Evolutionary conservation across 257 asterid genomes (phyloP).

Genomic region (Solanum raphanifolium): DNA sequence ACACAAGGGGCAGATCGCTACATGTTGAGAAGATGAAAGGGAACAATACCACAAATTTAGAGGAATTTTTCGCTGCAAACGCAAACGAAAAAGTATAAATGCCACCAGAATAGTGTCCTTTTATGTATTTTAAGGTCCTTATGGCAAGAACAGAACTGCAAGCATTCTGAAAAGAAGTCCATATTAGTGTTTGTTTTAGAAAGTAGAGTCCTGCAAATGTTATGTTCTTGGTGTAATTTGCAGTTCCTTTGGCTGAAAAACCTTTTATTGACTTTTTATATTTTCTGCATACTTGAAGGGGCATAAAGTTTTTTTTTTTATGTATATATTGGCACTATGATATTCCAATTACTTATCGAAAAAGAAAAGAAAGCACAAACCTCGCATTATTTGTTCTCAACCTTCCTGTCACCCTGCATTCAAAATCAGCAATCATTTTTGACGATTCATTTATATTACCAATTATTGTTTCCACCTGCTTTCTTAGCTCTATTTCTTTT

Average conservation of each 20-base stretch:
- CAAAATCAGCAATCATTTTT: slow-evolving; percentile 45
- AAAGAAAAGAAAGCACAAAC: slow-evolving; percentile 19
- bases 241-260: no score
- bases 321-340: background rate
- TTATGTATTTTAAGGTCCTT: background rate
- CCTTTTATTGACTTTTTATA: background rate
- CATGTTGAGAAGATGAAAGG: background rate
- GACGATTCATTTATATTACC: slow-evolving; percentile 20
- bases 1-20: background rate
- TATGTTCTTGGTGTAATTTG: no score
- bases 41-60: background rate
- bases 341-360: background rate
- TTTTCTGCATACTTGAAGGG: background rate
- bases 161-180: background rate
- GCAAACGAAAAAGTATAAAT: background rate
- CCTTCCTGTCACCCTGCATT: slow-evolving; percentile 30
- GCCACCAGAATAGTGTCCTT: background rate
- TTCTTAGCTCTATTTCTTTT: slow-evolving; percentile 32
- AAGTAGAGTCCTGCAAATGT: background rate
- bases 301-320: background rate
- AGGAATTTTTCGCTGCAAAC: background rate
- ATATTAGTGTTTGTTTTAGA: background rate
- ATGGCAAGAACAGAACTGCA: background rate
- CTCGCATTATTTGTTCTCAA: slow-evolving; percentile 33
- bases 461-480: slow-evolving; percentile 34